Base-by-base conservation (phyloP, 495 filamentous ascomycete genomes). In the Neurospora africana region DNA sequence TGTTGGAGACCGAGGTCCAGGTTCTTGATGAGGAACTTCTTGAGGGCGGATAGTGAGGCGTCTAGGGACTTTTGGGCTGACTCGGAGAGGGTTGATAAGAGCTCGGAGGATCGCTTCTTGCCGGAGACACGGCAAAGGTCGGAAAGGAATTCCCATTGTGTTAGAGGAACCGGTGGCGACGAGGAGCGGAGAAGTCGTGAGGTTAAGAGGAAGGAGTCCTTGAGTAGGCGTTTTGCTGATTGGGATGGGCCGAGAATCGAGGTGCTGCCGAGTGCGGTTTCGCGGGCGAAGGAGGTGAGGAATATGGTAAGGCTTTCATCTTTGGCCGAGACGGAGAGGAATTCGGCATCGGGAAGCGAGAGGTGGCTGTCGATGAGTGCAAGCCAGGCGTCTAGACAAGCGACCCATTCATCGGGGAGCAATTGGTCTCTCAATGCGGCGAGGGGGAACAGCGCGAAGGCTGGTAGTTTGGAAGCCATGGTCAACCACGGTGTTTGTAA, bases 371-470 rank as follows among this genome's bases (percentile, higher is more conserved):
- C 84, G 33, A 89, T 78, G 4, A 96, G 82, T 10, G 87, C 77
- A 23, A 90, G 80, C 93, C 93, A 97, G 53, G 92, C 90, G 78
- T 93, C 89, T 21, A 95, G 79, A 78, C 91, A 94, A 40, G 86
- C 83, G 70, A 90, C 87, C 93, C 93, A 96, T 80, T 96, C 92
- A 38, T 86, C 81, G 2, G 89, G 86, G 10, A 85, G 82, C 39
- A 96, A 84, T 71, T 85, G 86, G 38, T 87, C 86, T 74, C 90
- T 87, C 81, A 93, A 88, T 70, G 83, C 81, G n/a, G 86, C 81
- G 58, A 89, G 85, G 30, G 93, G 94, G 74, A 94, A 92, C 5
- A 91, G 85, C 44, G 91, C 92, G 78, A 97, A 85, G 35, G 87
- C 84, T 35, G 93, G 93, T 23, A 92, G 84, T 43, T 40, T 23